Conservation (phyloP, 2,329 filamentous ascomycete species). For the Scedosporium apiospermum region DNA sequence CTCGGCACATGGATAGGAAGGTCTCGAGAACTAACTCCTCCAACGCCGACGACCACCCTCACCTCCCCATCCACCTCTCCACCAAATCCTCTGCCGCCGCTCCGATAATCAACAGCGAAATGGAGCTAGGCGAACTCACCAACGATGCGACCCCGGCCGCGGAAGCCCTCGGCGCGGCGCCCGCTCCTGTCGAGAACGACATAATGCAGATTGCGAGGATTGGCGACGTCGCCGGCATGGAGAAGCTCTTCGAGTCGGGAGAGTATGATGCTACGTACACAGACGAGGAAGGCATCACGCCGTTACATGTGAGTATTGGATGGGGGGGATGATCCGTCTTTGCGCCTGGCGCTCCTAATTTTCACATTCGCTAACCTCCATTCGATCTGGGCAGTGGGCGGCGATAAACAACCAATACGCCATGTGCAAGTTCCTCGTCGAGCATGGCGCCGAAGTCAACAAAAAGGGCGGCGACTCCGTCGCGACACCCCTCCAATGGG, state of each 20-base stretch:
- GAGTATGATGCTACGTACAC: slow-evolving; percentile 74
- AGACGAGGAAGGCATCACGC: slow-evolving; percentile 90
- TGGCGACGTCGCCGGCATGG: slow-evolving; percentile 78
- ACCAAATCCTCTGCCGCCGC: slow-evolving; percentile 43
- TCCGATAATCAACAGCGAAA: slow-evolving; percentile 47
- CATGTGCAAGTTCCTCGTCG: slow-evolving; percentile 91
- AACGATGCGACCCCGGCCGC: slow-evolving; percentile 24
- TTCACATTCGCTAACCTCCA: background rate
- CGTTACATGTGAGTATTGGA: slow-evolving; percentile 65
- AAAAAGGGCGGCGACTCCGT: slow-evolving; percentile 91
- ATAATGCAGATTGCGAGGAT: slow-evolving; percentile 92
- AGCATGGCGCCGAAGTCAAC: slow-evolving; percentile 79
- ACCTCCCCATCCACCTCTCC: slow-evolving; percentile 42
- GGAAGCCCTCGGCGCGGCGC: slow-evolving; percentile 12
- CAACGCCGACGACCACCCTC: background rate
- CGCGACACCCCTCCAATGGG: slow-evolving; percentile 93
- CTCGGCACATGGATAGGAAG: background rate
- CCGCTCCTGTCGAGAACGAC: slow-evolving; percentile 51
- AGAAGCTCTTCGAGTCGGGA: slow-evolving; percentile 77
- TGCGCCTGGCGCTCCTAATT: background rate
- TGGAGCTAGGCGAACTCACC: slow-evolving; percentile 44
- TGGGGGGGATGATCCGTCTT: background rate
- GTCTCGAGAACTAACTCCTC: background rate
- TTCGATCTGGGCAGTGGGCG: slow-evolving; percentile 62
- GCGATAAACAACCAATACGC: slow-evolving; percentile 98